Evolutionary conservation across 768 basidiomycete species (phyloP).

Genomic region (Suillus ampliporus): DNA sequence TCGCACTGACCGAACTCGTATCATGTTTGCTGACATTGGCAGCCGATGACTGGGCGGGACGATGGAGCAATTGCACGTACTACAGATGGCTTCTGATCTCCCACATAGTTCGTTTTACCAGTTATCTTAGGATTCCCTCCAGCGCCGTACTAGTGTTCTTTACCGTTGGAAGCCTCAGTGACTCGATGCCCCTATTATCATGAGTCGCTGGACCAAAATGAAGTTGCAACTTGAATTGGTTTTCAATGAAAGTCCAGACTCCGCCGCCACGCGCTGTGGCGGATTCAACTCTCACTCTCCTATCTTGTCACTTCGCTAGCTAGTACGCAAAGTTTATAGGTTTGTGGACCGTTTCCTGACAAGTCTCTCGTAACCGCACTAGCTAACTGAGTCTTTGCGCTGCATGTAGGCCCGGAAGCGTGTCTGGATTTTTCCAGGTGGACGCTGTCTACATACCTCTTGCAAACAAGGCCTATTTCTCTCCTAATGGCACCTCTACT

Average conservation of each 20-base stretch:
- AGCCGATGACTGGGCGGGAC: constrained; percentile 49
- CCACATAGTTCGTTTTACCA: constrained; percentile 49
- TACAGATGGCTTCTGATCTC: constrained; percentile 1
- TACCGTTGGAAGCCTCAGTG: too few species aligned
- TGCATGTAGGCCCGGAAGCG: too few species aligned
- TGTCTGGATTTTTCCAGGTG: too few species aligned
- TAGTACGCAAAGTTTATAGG: not conserved
- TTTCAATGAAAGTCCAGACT: too few species aligned
- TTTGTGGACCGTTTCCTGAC: too few species aligned
- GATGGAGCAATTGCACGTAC: constrained; percentile 42
- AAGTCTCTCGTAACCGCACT: too few species aligned
- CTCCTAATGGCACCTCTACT: not conserved
- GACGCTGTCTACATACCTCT: too few species aligned
- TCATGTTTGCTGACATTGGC: constrained; percentile 30
- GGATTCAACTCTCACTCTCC: not conserved
- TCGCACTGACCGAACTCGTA: constrained; percentile 55
- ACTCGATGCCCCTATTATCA: not conserved
- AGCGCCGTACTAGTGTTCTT: too few species aligned
- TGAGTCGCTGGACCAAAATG: not conserved
- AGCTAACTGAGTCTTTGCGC: not conserved
- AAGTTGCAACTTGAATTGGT: too few species aligned
- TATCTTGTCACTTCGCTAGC: not conserved
- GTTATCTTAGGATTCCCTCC: constrained; percentile 40
- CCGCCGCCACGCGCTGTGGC: too few species aligned
- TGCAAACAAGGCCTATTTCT: too few species aligned